Base-by-base conservation (phyloP, 495 filamentous ascomycete species). In the Collariella sp. region DNA sequence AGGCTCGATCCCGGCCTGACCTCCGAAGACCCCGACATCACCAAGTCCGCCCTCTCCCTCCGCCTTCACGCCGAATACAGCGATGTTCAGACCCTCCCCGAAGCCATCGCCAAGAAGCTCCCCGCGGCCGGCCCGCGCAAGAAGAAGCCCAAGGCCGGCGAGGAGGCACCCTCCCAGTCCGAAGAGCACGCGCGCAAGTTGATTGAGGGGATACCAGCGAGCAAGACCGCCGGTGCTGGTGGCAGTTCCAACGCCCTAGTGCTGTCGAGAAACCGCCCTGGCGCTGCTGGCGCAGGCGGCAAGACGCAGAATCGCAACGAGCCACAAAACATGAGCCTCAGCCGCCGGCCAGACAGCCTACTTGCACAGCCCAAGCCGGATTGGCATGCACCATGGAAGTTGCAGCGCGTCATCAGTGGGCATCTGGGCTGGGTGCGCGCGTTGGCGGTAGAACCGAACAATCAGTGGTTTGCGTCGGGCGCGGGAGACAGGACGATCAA, bases 381-480 rank as follows among this genome's bases (percentile, higher is more conserved):
- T 39, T 99, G 94, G 94, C 91, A 97, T 65, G 78, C 91, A 46
- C 94, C 94, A 26, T 97, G 94, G 94, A 96, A 97, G 79, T 81
- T 97, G 56, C 90, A 95, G 86, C 80, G 94, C 50, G 93, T 99
- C 50, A 95, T 99, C 52, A 95, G 89, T 7, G 94, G 94, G 26
- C 94, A 97, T 70, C 64, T 96, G 61, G 94, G 94, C 34, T 99
- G 94, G 94, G 94, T 99, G 54, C 80, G 94, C 35, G 81, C 80
- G 61, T 72, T 98, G 63, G 88, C 91, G 12, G 85, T 97, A 35
- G 94, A 97, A 67, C 94, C 94, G 1, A 87, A 88, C 61, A 99
- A 99, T 68, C 80, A 95, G 70, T 99, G 89, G 89, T 99, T 99
- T 67, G 93, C 87, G 23, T 95, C 89, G 64, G 94, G 94, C 50